These are phyloP conservation scores for Abrus pulchellus DNA, from an alignment of 306 rosid genomes.

Conservation along the genomic window DNA sequence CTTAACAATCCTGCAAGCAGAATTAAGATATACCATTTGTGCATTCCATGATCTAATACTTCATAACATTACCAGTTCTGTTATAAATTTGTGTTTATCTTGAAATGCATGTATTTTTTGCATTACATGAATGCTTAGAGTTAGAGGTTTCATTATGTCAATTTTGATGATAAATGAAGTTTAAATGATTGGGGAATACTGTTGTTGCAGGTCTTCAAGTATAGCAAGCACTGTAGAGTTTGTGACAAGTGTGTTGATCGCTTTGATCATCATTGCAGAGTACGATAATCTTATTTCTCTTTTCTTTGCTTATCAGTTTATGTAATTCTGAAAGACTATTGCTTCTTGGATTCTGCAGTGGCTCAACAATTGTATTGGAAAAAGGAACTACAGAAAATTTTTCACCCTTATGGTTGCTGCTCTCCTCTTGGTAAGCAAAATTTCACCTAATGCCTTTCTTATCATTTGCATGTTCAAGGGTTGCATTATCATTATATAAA, in stretches of 20 bases:
- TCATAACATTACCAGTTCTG: conserved; percentile 22
- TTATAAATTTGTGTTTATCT: conserved; percentile 6
- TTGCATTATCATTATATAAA: conserved; percentile 28
- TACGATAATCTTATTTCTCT: conserved; percentile 50
- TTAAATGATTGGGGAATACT: conserved; percentile 32
- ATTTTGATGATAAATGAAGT: conserved; percentile 18
- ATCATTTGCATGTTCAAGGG: conserved; percentile 30
- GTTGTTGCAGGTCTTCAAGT: conserved; percentile 86
- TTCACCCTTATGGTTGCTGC: conserved; percentile 96
- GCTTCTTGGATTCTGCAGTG: conserved; percentile 69
- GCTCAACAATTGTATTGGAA: conserved; percentile 97
- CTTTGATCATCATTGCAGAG: conserved; percentile 99
- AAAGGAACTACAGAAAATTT: conserved; percentile 85
- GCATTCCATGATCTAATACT: conserved; percentile 35
- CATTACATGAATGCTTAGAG: conserved; percentile 5
- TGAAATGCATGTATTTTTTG: conserved; percentile 9
- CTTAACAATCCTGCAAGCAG: conserved; percentile 25
- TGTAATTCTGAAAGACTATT: conserved; percentile 42
- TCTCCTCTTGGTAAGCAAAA: conserved; percentile 90
- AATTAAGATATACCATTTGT: conserved; percentile 34
- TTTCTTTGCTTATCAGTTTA: conserved; percentile 18
- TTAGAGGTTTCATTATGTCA: conserved; percentile 21
- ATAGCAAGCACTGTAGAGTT: conserved; percentile 97
- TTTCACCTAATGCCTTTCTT: conserved; percentile 39
- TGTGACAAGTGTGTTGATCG: conserved; percentile 95